phyloP scores from a whole-genome alignment of 495 filamentous ascomycete species.

The Evernia prunastri region DNA sequence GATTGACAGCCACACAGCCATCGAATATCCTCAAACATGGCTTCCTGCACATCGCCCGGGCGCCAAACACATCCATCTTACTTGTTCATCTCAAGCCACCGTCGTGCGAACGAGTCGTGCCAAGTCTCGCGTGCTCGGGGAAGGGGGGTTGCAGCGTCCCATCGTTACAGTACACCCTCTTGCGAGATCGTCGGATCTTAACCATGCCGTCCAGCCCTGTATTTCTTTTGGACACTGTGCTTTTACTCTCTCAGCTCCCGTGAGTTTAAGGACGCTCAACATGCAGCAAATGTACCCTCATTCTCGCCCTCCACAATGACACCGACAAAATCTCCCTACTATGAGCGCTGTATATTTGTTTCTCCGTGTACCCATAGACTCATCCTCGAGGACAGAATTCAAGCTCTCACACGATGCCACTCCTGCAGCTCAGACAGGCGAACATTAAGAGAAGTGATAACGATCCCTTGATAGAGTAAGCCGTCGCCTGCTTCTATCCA shows the following conservation, averaged over 20 bases:
- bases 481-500: background rate
- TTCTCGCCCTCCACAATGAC: background rate
- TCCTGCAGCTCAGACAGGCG: slow-evolving; percentile 3
- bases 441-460: slow-evolving; percentile 1
- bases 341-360: background rate
- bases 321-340: background rate
- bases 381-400: background rate
- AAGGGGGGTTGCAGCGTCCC: background rate
- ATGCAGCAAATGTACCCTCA: background rate
- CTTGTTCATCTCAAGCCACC: background rate
- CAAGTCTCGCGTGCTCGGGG: background rate
- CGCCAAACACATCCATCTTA: background rate
- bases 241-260: background rate
- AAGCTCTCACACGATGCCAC: background rate
- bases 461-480: slow-evolving; percentile 5
- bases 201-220: background rate
- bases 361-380: background rate
- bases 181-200: background rate
- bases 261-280: background rate
- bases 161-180: background rate
- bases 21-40: background rate
- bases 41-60: background rate
- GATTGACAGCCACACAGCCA: background rate
- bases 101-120: background rate
- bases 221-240: background rate